A percentile compares a stretch with the other conserved stretches of the same genome.
phyloP scores from a whole-genome alignment of 2,329 filamentous ascomycete species.

The Apiospora kogelbergensis region DNA sequence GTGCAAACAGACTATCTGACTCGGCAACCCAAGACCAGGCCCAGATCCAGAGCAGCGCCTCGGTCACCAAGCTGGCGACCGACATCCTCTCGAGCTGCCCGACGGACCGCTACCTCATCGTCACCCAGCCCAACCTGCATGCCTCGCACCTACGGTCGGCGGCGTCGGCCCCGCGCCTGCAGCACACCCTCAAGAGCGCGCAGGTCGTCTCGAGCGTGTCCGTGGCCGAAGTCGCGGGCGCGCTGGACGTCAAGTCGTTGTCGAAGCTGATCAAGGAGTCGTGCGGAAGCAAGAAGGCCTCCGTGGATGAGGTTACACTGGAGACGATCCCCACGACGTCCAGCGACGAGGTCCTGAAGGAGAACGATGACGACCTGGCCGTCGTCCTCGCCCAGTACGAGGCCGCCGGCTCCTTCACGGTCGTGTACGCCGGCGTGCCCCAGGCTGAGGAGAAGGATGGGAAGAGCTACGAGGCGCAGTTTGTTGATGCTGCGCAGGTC shows the following conservation, averaged over 20 bases:
- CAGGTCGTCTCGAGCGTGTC: constrained; percentile 41
- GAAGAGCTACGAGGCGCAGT: constrained; percentile 61
- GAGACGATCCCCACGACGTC: constrained; percentile 36
- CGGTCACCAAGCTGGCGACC: constrained; percentile 43
- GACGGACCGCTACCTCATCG: constrained; percentile 73
- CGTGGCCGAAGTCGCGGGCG: constrained; percentile 60
- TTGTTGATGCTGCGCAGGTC: constrained; percentile 62
- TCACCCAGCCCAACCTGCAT: constrained; percentile 74
- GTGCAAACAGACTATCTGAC: constrained; percentile 18
- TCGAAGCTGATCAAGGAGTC: constrained; percentile 43
- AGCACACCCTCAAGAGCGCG: constrained; percentile 36
- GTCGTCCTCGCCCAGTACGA: constrained; percentile 42
- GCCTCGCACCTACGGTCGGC: constrained; percentile 63
- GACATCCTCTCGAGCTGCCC: constrained; percentile 66
- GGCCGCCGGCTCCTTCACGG: constrained; percentile 59
- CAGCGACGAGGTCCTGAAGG: constrained; percentile 36
- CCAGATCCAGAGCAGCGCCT: constrained; percentile 50
- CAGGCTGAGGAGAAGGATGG: constrained; percentile 21
- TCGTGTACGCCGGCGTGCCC: constrained; percentile 73
- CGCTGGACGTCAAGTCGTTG: constrained; percentile 42
- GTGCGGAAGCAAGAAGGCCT: constrained; percentile 40
- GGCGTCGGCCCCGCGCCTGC: constrained; percentile 50
- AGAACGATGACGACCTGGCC: constrained; percentile 54
- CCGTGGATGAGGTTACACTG: constrained; percentile 42
- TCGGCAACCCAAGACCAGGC: constrained; percentile 35